Base-by-base conservation (phyloP, 2,329 filamentous ascomycete species). In the Fusarium tuaranense region DNA sequence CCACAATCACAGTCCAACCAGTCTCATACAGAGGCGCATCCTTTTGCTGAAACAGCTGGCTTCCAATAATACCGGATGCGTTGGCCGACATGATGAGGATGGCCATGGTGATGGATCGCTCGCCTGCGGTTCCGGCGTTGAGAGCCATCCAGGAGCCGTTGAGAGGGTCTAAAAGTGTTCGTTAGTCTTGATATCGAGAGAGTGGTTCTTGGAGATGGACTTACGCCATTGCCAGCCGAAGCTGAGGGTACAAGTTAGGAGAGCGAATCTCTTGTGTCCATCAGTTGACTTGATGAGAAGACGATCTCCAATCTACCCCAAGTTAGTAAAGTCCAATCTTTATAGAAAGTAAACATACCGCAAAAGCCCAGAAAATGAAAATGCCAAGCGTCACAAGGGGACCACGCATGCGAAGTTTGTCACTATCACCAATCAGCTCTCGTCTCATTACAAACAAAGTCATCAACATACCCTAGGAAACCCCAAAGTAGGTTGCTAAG, bases 31-130 rank as follows among this genome's bases (percentile, higher is more conserved):
- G 67, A 5, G 81, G 80, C 2, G 68, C 78, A 65, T 82, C 81
- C 7, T 77, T 63, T n/a, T 73, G 66, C 48, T 80, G 78, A 67
- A 82, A 82, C 12, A 82, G 59, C 60, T 81, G 79, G 16, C 78
- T 78, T 18, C 80, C 81, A 18, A 80, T 74, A 16, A 81, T 78
- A 4, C 79, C 80, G 8, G 79, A 77, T 20, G 77, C 76, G 59
- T 82, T 82, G 32, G 79, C 79, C 2, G 79, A 76, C 80, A 82
- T 81, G 64, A 82, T 81, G 34, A 81, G 72, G 18, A 82, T 76
- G 41, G 80, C 79, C 79, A 82, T 80, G 12, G 78, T 81, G 41
- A 82, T 77, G 3, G 79, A 81, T 6, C 80, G 69, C 22, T 81
- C 80, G 18, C 79, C 80, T 3, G 80, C 77, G 5, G 72, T 76